These are phyloP conservation scores for Tuber melanosporum DNA, from an alignment of 495 filamentous ascomycete genomes.

Conservation along the genomic window DNA sequence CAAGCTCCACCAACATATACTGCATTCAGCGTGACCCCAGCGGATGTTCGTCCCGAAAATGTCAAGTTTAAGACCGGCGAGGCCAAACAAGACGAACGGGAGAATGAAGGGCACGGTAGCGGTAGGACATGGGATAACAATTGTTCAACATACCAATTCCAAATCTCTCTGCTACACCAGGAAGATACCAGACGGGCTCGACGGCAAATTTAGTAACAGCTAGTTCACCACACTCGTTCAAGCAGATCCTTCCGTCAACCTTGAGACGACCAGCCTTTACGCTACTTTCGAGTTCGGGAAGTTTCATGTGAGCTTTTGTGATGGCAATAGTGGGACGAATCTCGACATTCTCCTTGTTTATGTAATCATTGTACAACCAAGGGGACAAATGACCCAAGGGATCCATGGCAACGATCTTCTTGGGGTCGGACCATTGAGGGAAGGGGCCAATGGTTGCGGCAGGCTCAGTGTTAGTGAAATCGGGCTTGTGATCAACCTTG, in stretches of 20 bases:
- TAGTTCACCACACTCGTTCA: constrained; percentile 76
- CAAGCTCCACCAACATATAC: constrained; percentile 8
- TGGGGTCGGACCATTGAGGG: constrained; percentile 79
- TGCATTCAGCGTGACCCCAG: neutral
- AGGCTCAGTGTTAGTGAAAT: constrained; percentile 91
- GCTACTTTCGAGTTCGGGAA: constrained; percentile 86
- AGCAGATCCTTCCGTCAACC: constrained; percentile 77
- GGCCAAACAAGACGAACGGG: constrained; percentile 6
- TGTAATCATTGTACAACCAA: constrained; percentile 65
- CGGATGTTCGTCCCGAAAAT: neutral
- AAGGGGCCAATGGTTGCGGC: constrained; percentile 82
- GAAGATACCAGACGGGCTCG: constrained; percentile 93
- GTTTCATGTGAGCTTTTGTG: constrained; percentile 92
- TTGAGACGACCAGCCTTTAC: constrained; percentile 68
- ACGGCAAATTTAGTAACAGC: constrained; percentile 95
- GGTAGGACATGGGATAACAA: constrained; percentile 2
- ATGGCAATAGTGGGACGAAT: constrained; percentile 92
- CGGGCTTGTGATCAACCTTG: constrained; percentile 74
- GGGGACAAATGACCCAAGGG: constrained; percentile 85
- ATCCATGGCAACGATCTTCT: constrained; percentile 97
- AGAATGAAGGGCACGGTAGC: neutral
- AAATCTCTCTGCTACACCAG: constrained; percentile 89
- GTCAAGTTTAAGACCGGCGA: neutral
- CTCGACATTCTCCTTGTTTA: constrained; percentile 67
- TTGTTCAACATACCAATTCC: constrained; percentile 59